Base-by-base conservation (phyloP, 2,329 filamentous ascomycete species). In the Penicillium sp. region DNA sequence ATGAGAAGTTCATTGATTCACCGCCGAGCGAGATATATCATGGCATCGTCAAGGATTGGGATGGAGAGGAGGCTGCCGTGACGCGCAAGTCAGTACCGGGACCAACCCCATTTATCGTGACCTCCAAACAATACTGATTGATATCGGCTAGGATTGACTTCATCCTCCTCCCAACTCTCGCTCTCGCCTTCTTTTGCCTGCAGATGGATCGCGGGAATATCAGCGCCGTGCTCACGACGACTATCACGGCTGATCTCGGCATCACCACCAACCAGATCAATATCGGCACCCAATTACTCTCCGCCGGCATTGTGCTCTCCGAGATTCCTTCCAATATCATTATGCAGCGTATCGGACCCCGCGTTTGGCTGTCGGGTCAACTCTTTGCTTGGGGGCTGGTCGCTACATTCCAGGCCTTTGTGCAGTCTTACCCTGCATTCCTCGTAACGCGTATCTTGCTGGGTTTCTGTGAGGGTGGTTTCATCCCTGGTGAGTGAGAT, bases 211-310 rank as follows among this genome's bases (percentile, higher is more conserved):
- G 69, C 0, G 69, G 69, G 0, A 79, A 78, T 54, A 82, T 72
- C 49, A 78, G 77, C 51, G 82, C 80, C 29, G 81, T 81, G 2
- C 60, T 83, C 34, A 83, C 81, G 3, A 81, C 82, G 36, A 78
- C 74, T 3, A 80, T 84, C 60, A 76, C 81, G 40, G 63, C 74
- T 18, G 81, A 83, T 59, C 73, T 83, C 18, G 68, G 73, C 14
- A 76, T 83, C 56, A 75, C 74, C 2, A 79, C 80, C 5, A 77
- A 82, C 54, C 76, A 83, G 56, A 77, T 82, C 66, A 85, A 85
- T 59, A 79, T 84, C 28, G 81, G 81, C 3, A 76, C 80, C 21
- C 79, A 81, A 54, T 70, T 83, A 53, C 70, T 83, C 1, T 81
- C 79, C 0, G 71, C 79, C 1, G 79, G 79, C 14, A 82, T 82